Conservation (phyloP, 345 rosid species). For the Citrus sinensis region DNA sequence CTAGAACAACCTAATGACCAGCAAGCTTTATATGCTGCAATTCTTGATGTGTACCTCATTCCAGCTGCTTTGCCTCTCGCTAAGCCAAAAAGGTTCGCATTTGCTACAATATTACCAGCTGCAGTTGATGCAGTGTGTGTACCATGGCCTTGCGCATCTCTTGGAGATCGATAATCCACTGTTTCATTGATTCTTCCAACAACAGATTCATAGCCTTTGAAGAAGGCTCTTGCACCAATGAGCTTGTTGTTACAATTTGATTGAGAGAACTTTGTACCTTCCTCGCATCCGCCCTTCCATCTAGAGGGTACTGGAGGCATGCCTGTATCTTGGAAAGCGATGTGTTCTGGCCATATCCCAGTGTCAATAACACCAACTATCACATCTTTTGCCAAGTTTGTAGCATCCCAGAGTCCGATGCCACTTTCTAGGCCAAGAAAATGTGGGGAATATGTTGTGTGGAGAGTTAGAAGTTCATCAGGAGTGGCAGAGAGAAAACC, state of each 20-base stretch:
- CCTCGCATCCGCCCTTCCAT: conserved; percentile 76
- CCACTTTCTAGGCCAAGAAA: conserved; percentile 64
- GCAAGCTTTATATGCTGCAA: conserved; percentile 71
- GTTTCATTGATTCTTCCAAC: conserved; percentile 49
- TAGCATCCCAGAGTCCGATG: conserved; percentile 48
- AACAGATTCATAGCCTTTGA: conserved; percentile 52
- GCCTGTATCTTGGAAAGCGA: conserved; percentile 59
- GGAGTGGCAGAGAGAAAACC: conserved; percentile 60
- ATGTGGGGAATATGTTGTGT: conserved; percentile 58
- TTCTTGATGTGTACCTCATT: conserved; percentile 63
- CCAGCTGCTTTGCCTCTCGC: conserved; percentile 64
- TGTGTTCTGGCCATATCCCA: conserved; percentile 84
- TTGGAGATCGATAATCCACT: conserved; percentile 54
- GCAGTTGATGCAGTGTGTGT: conserved; percentile 90
- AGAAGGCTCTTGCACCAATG: conserved; percentile 67
- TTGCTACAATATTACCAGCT: conserved; percentile 43
- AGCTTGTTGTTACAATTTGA: conserved; percentile 66
- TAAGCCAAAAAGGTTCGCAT: conserved; percentile 49
- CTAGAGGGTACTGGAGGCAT: conserved; percentile 49
- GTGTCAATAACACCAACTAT: conserved; percentile 67
- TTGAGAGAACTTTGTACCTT: conserved; percentile 56
- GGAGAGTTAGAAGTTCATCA: conserved; percentile 56
- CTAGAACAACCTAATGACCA: conserved; percentile 62
- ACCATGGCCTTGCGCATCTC: conserved; percentile 79
- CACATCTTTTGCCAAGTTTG: conserved; percentile 46